Base-by-base conservation (phyloP, 306 rosid species). In the Lathyrus aphaca region DNA sequence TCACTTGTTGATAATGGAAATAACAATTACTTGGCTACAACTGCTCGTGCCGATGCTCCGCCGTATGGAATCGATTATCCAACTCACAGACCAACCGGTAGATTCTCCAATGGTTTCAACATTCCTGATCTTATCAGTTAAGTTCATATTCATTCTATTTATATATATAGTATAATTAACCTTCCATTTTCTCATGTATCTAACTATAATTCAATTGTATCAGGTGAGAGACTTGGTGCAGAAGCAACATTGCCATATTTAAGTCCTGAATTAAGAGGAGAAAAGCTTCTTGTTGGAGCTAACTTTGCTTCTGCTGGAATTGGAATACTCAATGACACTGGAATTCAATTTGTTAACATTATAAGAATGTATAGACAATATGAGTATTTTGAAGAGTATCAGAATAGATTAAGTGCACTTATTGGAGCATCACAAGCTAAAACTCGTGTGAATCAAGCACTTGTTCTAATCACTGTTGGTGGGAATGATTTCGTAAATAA, bases 241-340 rank as follows among this genome's bases (percentile, higher is more conserved):
- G 93, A 91, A 16, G 9, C 86, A 12, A 66, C 84, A 58, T 72
- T 91, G 58, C 97, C 96, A 53, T 88, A 91, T 65, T 80, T 91
- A 77, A 85, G 75, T 53, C 93, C 96, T 0, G 62, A 80, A 59
- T 82, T 91, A 38, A 80, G 2, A 0, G 93, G 96, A 32, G 4
- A 77, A 25, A 83, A 1, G 62, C 77, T 91, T 58, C 78, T 91
- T 1, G 84, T 88, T 16, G 97, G 97, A n/a, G 96, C 96, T 14
- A 91, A 91, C 73, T 91, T 91, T 63, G 93, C 97, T 65, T 91
- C 96, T 37, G 97, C 97, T 0, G 97, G 97, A 74, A 87, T 91
- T 50, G 97, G 97, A 59, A 86, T 91, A 30, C 89, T 91, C n/a
- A 91, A 91, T n/a, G 97, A 91, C 84, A 91, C 97, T 0, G 97